These are phyloP conservation scores for Aspergillus asperescens DNA, from an alignment of 495 filamentous ascomycete genomes.

Conservation along the genomic window DNA sequence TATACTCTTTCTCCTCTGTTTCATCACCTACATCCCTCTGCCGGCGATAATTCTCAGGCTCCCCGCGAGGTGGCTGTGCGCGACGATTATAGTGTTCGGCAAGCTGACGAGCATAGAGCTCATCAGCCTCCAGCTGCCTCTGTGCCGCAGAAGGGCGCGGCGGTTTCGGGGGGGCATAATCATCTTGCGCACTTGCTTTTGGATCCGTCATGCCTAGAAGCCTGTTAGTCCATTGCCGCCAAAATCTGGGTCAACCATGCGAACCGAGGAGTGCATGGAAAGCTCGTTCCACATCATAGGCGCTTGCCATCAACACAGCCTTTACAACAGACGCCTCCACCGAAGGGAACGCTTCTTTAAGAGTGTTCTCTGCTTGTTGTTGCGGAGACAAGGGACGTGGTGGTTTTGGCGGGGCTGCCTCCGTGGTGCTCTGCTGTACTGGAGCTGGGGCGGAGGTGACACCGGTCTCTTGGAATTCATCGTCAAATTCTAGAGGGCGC, in stretches of 20 bases:
- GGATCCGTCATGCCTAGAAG: conserved; percentile 85
- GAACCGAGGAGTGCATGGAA: conserved; percentile 90
- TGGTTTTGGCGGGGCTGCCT: conserved; percentile 71
- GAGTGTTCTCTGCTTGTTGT: conserved; percentile 78
- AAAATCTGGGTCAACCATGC: conserved; percentile 17
- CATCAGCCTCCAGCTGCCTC: conserved; percentile 83
- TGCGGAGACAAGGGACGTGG: conserved; percentile 77
- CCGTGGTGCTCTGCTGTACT: conserved; percentile 33
- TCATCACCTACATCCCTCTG: conserved; percentile 33
- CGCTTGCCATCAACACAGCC: conserved; percentile 80
- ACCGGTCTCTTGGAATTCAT: conserved; percentile 67
- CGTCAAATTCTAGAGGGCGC: conserved; percentile 77
- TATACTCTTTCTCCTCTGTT: conserved; percentile 64
- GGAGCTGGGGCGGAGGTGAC: conserved; percentile 35
- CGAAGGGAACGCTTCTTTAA: conserved; percentile 88
- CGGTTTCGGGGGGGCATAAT: conserved; percentile 62
- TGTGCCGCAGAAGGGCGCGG: conserved; percentile 66
- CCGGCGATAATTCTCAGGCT: conserved; percentile 38
- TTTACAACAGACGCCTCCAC: conserved; percentile 79
- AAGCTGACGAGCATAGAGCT: conserved; percentile 88
- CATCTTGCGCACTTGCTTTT: conserved; percentile 56
- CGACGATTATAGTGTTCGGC: conserved; percentile 76
- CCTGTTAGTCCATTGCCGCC: conserved; percentile 3
- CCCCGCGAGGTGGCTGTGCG: conserved; percentile 36
- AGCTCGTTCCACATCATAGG: conserved; percentile 83